Conservation (phyloP, 306 rosid species). For the Inga leiocalycina region DNA sequence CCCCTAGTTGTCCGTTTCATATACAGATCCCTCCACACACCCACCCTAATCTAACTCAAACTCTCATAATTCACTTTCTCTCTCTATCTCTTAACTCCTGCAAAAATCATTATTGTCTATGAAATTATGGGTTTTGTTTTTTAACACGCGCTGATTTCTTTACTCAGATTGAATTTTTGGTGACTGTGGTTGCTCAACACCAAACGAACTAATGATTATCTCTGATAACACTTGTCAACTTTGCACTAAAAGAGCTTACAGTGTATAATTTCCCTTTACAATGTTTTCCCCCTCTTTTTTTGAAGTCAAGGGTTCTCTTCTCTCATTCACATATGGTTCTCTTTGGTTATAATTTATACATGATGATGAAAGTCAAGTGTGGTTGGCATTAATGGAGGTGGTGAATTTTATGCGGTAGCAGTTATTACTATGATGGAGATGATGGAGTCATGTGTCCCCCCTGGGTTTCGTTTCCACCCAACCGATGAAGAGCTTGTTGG, state of each 20-base stretch:
- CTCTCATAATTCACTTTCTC: slow-evolving; percentile 61
- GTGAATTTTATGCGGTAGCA: slow-evolving; percentile 77
- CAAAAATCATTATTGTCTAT: slow-evolving; percentile 52
- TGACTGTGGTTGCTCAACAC: slow-evolving; percentile 62
- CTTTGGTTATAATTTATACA: slow-evolving; percentile 49
- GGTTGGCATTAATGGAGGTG: slow-evolving; percentile 49
- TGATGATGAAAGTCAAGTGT: slow-evolving; percentile 57
- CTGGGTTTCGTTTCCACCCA: slow-evolving; percentile 32
- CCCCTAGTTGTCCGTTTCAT: slow-evolving; percentile 62
- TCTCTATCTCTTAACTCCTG: slow-evolving; percentile 23
- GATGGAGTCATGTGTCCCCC: slow-evolving; percentile 75
- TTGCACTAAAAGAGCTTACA: slow-evolving; percentile 40
- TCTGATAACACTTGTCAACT: slow-evolving; percentile 70
- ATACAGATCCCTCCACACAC: slow-evolving; percentile 28
- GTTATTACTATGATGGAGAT: slow-evolving; percentile 54
- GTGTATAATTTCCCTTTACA: slow-evolving; percentile 27
- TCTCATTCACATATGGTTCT: slow-evolving; percentile 3
- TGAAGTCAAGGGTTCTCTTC: slow-evolving; percentile 21
- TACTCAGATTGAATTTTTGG: slow-evolving; percentile 18
- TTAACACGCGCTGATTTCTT: slow-evolving; percentile 67
- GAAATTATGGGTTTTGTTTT: slow-evolving; percentile 55
- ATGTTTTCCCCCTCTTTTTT: neutral
- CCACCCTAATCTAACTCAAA: slow-evolving; percentile 36
- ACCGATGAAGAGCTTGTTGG: slow-evolving; percentile 29
- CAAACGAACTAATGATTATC: slow-evolving; percentile 80